Evolutionary conservation across 2,329 filamentous ascomycete genomes (phyloP), one percentile per base, ranked within the genome.

Genomic region (Alternaria sp.): DNA sequence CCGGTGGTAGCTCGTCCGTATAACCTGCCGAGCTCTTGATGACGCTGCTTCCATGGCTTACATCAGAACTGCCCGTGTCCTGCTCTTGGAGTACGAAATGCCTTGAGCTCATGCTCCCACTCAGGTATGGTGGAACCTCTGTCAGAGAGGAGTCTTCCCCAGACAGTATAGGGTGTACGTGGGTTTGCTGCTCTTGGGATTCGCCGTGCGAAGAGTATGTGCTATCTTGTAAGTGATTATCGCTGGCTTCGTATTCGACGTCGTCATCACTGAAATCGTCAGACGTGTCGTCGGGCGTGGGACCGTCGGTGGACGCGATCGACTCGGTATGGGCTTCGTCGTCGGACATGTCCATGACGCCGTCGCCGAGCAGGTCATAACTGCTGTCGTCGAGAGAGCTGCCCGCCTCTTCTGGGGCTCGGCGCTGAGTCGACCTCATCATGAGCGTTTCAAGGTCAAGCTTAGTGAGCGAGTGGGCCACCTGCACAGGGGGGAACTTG

Each of bases 321-420:
- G 78, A 80, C 44, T 74, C 77, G 21, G 79, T 80, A 20, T 78
- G 74, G 47, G 71, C 76, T 60, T 80, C 78, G 60, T 80, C 78
- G 66, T 80, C 78, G 2, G 78, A 80, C 9, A 70, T 65, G 26
- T 75, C 73, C 65, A 71, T 71, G 26, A 75, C 58, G 49, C 72
- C 73, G 28, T 77, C 76, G 50, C 71, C 69, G 43, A 79, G 72
- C 23, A 71, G 61, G 56, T 78, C 78, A 68, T 78, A 79, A n/a
- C 71, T 70, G 69, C 77, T 80, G 23, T 79, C 78, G 30, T 78
- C 76, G 26, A 79, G 71, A n/a, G 75, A 70, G 65, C 68, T 74
- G 51, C 56, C 63, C 6, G 70, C 63, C 68, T 75, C 73, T 58
- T 78, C 73, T 51, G 68, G 66, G 43, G 59, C 60, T 12, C 64